Evolutionary conservation across 228 moss, liverwort and hornwort species (phyloP), one percentile per base, ranked within the genome.

Genomic region (Sphagnum magellanicum): DNA sequence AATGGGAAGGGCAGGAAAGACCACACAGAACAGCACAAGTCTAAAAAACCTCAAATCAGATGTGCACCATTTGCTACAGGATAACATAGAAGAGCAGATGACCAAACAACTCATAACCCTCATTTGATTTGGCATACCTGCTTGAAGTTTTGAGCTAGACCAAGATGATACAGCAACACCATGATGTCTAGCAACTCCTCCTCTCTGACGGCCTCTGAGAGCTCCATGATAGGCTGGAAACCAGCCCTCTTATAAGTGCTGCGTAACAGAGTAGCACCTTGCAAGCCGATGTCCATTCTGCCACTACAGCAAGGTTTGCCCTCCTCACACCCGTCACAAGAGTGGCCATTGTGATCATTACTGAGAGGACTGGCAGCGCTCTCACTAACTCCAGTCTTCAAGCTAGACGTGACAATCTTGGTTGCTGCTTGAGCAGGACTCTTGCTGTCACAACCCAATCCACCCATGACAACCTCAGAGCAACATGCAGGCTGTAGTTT

Each of bases 141-240:
- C 63, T 94, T 98, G 49, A 94, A 98, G 64, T 94, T 91, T 68
- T 94, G 89, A 55, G 92, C 90, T 61, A 94, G 83, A 0, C 98
- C 98, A 49, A 98, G 83, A 75, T 98, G 98, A 63, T 98, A 98
- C 13, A 98, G 77, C 65, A 98, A 75, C 63, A 98, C 86, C 79
- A 98, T 86, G 68, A 78, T 78, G 63, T 98, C 98, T 70, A 98
- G 75, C 63, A 98, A 67, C 83, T 98, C 98, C 83, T 98, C 92
- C 82, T 98, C 98, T 69, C 90, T 79, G 59, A 98, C 94, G 15
- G 98, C 94, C 80, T 92, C 92, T 12, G 94, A 94, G 61, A 98
- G 90, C 71, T 94, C 98, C 81, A 81, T 98, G 70, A 93, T 94
- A 11, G 87, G 76, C 76, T 90, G 88, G 69, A 92, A 98, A 49